These are phyloP conservation scores for Alternaria gaisen DNA, from an alignment of 2,329 filamentous ascomycete species.

Conservation along the genomic window DNA sequence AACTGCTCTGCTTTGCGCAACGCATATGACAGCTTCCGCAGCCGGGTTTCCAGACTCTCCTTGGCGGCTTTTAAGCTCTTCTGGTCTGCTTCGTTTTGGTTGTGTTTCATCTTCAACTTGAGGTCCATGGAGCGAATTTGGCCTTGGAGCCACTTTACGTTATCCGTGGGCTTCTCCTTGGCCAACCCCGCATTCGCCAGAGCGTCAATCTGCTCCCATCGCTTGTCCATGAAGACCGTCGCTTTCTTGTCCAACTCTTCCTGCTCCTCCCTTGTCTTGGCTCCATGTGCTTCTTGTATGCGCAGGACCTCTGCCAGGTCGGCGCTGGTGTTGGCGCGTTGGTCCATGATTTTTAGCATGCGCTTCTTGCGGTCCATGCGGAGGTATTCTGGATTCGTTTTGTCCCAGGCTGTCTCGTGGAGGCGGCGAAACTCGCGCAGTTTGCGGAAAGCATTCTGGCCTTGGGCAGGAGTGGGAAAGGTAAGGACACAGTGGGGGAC, in stretches of 20 bases:
- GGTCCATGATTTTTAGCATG: constrained; percentile 67
- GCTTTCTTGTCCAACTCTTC: constrained; percentile 29
- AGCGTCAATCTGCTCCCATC: constrained; percentile 36
- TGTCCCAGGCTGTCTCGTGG: constrained; percentile 65
- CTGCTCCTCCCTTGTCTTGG: constrained; percentile 25
- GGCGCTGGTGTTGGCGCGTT: constrained; percentile 69
- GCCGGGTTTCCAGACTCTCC: constrained; percentile 32
- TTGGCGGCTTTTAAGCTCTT: constrained; percentile 34
- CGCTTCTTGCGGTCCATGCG: constrained; percentile 59
- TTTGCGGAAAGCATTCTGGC: constrained; percentile 62
- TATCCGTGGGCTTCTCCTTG: constrained; percentile 27
- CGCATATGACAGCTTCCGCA: constrained; percentile 35
- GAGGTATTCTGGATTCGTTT: constrained; percentile 52
- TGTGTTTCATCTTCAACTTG: constrained; percentile 38
- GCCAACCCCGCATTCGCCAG: constrained; percentile 28
- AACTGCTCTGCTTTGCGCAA: constrained; percentile 35
- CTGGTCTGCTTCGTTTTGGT: constrained; percentile 38
- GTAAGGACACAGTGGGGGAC: constrained; percentile 66
- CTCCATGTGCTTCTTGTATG: constrained; percentile 56
- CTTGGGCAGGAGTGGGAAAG: constrained; percentile 60
- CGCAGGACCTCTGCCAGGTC: constrained; percentile 66
- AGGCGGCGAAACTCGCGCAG: constrained; percentile 52
- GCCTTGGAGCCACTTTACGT: constrained; percentile 37
- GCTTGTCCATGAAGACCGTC: constrained; percentile 27
- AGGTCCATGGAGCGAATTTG: constrained; percentile 33